A percentile compares a stretch with the other conserved stretches of the same genome.
phyloP scores from a whole-genome alignment of 1,284 basidiomycete genomes.

The Pseudozyma hubeiensis region DNA sequence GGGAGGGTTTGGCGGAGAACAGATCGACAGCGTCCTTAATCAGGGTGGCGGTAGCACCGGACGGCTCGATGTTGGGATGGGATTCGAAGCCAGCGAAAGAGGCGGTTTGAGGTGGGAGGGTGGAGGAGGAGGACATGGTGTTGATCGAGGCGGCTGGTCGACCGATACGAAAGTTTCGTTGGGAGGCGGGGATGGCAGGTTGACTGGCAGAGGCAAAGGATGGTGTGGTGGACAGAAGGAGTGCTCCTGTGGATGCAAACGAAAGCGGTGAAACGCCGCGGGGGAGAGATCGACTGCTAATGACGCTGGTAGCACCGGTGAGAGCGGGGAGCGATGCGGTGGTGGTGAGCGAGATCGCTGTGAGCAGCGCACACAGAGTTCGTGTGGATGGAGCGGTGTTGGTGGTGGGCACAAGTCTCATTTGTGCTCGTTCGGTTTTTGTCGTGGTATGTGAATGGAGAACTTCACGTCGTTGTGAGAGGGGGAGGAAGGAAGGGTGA shows the following conservation, averaged over 20 bases:
- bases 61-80: constrained; percentile 8
- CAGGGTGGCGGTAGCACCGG: constrained; percentile 5
- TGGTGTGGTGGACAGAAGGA: neutral
- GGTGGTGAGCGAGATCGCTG: constrained; percentile 1
- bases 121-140: constrained; percentile 21
- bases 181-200: neutral
- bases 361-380: neutral
- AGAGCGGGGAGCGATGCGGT: neutral
- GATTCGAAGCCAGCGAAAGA: constrained; percentile 10
- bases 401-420: constrained; percentile 6
- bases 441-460: neutral
- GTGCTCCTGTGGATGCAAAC: neutral
- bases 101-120: constrained; percentile 3
- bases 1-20: constrained; percentile 74
- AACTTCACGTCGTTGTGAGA: neutral
- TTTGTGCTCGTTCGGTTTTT: neutral
- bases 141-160: constrained; percentile 8
- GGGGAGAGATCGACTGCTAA: no score
- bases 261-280: neutral
- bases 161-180: constrained; percentile 21
- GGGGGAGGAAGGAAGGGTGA: neutral
- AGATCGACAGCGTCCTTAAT: constrained; percentile 68
- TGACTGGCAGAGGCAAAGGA: neutral
- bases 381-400: neutral
- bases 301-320: no score